Base-by-base conservation (phyloP, 2,329 filamentous ascomycete genomes). In the Colletotrichum simmondsii region DNA sequence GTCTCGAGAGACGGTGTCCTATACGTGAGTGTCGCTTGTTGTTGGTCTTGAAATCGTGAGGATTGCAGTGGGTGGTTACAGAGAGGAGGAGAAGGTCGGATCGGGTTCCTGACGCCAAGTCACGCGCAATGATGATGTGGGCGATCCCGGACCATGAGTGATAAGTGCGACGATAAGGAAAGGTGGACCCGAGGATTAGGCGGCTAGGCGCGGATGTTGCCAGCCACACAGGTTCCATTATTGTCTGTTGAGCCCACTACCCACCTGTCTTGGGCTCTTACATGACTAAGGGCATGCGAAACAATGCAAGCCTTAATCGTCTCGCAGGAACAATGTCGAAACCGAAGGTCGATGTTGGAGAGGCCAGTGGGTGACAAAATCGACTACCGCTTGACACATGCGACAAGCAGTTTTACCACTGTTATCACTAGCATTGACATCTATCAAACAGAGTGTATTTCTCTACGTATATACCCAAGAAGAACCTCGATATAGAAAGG, bases 81-180 rank as follows among this genome's bases (percentile, higher is more conserved):
- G 67, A 62, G 71, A 72, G 68, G 71, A 72, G 67, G 62, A 65
- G 61, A 37, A 68, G 65, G 54, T 71, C 57, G 57, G 58, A 60
- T 72, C 68, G 71, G 68, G 62, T 72, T 73, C 68, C 68, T 73
- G 71, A 59, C 68, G 71, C 68, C 71, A 73, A 73, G 71, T 73
- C 71, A 73, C 71, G 71, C 68, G 68, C 71, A 69, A 68, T 73
- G 71, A 72, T 73, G 71, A 73, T 72, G 71, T 73, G 71, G 71
- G 71, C 70, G 70, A 73, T 70, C 66, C 71, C 66, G 71, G 71
- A 65, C 66, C 66, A 57, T 42, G 14, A 49, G 35, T 59, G 70
- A 72, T 72, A 70, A 72, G 24, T 61, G 52, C 24, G 10, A 46
- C 62, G 62, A 65, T 65, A 65, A 57, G 62, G 52, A 24, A 19